A percentile compares a stretch with the other conserved stretches of the same genome.
These are phyloP conservation scores for Neofusicoccum umdonicola DNA, from an alignment of 2,329 filamentous ascomycete species.

Conservation along the genomic window DNA sequence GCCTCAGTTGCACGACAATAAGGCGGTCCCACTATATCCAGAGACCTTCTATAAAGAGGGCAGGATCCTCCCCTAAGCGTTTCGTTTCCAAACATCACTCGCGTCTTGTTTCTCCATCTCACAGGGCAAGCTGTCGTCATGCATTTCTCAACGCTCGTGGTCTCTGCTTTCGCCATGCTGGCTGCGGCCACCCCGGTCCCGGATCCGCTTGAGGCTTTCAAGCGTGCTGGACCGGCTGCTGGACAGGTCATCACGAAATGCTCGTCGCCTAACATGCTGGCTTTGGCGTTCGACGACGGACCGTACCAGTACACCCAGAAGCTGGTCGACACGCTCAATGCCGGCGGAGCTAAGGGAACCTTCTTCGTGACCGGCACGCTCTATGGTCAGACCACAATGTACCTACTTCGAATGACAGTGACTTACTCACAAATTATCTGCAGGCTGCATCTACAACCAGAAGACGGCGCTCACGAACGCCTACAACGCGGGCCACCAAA, in stretches of 20 bases:
- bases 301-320: slow-evolving; percentile 36
- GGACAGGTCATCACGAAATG: slow-evolving; percentile 33
- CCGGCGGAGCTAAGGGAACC: slow-evolving; percentile 33
- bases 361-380: slow-evolving; percentile 36
- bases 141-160: slow-evolving; percentile 1
- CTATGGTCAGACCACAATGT: slow-evolving; percentile 22
- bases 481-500: slow-evolving; percentile 35
- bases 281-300: slow-evolving; percentile 37
- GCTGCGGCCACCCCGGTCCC: slow-evolving; percentile 9
- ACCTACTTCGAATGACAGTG: background rate
- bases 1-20: background rate
- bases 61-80: background rate
- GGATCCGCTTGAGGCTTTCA: slow-evolving; percentile 25
- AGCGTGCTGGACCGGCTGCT: slow-evolving; percentile 27
- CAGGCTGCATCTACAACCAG: slow-evolving; percentile 37
- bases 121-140: background rate
- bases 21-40: background rate
- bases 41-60: background rate
- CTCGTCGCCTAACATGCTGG: slow-evolving; percentile 28
- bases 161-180: background rate
- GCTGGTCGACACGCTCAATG: slow-evolving; percentile 30
- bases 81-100: background rate
- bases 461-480: slow-evolving; percentile 30
- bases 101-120: background rate
- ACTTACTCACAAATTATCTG: background rate